Base-by-base conservation (phyloP, 2,329 filamentous ascomycete species). In the Hortaea werneckii region DNA sequence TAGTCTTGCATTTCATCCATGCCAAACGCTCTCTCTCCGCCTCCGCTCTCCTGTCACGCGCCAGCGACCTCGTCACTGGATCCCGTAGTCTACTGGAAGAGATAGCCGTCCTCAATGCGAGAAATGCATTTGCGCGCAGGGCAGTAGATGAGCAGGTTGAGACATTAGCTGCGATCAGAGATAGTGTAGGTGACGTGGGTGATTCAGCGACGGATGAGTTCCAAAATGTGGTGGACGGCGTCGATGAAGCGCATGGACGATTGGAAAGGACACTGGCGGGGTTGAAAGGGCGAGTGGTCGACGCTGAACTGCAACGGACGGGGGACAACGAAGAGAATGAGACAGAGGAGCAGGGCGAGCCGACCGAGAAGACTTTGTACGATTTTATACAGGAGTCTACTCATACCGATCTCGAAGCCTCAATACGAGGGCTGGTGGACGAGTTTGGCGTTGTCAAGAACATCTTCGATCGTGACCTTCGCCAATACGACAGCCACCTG, bases 11-110 rank as follows among this genome's bases (percentile, higher is more conserved):
- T 67, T 82, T 95, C 32, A 79, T 95, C 37, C 82, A 84, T 29
- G 85, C 90, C 6, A 95, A 95, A 64, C 80, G 87, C 39, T 89
- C 89, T 1, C 76, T 96, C 4, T 85, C 85, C 11, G 87, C 87
- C 8, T 88, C 94, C 63, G 79, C 75, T 37, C 81, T 85, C 51
- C 87, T 95, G 43, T 82, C 86, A 62, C 85, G 86, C 49, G 89
- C 88, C 53, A 88, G 92, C 61, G 85, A 94, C 58, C 81, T 95
- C 46, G 84, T 92, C 39, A 87, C 79, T 13, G 73, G 78, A 10
- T 87, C 88, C 4, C 82, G 87, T 30, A 71, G 75, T 29, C 78
- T 86, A 30, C 74, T 95, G 53, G 86, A 94, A 60, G 83, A 92
- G 55, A 82, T 82, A 41, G 82, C 87, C 44, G 74, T 89, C 7